These are phyloP conservation scores for Cryptomeria japonica DNA, from an alignment of 75 land plant genomes.

Conservation along the genomic window DNA sequence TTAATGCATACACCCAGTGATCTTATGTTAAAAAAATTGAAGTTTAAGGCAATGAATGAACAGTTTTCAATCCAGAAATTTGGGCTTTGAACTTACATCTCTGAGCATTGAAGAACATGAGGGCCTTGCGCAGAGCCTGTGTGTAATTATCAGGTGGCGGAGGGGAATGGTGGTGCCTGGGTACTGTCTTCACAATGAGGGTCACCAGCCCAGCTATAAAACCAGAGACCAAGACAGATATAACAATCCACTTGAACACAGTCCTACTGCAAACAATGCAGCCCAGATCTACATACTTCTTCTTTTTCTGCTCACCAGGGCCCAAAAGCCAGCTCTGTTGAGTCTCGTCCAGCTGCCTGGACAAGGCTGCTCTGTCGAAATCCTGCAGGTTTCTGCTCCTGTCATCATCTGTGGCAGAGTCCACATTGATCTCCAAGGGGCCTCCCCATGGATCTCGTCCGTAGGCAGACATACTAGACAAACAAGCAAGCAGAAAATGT, in stretches of 20 bases:
- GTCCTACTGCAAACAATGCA: slow-evolving; percentile 83
- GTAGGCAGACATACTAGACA: slow-evolving; percentile 39
- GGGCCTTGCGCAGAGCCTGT: slow-evolving; percentile 80
- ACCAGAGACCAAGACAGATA: slow-evolving; percentile 44
- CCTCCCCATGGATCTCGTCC: slow-evolving; percentile 96
- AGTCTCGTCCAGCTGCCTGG: slow-evolving; percentile 88
- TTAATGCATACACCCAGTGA: background rate
- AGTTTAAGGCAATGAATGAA: background rate
- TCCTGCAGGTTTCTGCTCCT: slow-evolving; percentile 79
- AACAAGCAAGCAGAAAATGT: background rate
- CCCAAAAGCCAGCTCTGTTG: slow-evolving; percentile 99
- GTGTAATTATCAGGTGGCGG: slow-evolving; percentile 94
- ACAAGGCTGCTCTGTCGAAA: slow-evolving; percentile 79
- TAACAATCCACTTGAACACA: slow-evolving; percentile 70
- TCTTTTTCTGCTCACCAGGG: slow-evolving; percentile 79
- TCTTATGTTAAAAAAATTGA: background rate
- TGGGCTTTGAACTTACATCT: slow-evolving; percentile 50
- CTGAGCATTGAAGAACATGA: slow-evolving; percentile 98
- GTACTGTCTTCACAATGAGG: slow-evolving; percentile 83
- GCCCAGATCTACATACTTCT: slow-evolving; percentile 91
- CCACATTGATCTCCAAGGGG: slow-evolving; percentile 64
- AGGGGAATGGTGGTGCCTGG: slow-evolving; percentile 55
- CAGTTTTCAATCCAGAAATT: background rate
- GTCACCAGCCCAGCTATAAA: slow-evolving; percentile 69
- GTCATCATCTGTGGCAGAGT: slow-evolving; percentile 86